phyloP scores from a whole-genome alignment of 441 rosid genomes.

The Populus trichocarpa region DNA sequence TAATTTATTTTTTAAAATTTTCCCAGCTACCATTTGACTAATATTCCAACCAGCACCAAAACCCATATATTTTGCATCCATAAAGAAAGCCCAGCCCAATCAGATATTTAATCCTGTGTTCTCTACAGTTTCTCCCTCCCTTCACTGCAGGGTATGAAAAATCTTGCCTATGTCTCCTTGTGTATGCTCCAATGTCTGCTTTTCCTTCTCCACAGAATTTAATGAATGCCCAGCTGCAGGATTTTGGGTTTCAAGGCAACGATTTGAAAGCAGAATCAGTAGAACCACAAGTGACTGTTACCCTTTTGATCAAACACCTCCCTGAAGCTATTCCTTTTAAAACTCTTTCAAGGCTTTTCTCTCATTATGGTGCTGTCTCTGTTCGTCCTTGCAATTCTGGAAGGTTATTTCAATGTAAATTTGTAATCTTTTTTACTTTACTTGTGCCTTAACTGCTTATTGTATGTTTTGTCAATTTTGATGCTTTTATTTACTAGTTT shows the following conservation, averaged over 20 bases:
- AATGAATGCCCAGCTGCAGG: neutral
- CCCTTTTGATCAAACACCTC: slow-evolving; percentile 72
- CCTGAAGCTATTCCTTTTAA: slow-evolving; percentile 83
- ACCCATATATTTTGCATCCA: neutral
- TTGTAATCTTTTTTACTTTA: neutral
- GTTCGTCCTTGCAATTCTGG: slow-evolving; percentile 77
- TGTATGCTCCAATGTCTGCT: neutral
- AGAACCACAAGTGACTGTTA: slow-evolving; percentile 19
- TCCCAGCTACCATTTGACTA: no score
- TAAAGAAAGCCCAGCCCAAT: neutral
- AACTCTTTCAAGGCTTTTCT: slow-evolving; percentile 63
- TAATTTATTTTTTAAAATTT: no score
- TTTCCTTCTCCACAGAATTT: slow-evolving; percentile 1
- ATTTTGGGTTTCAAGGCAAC: neutral
- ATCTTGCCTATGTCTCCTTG: neutral
- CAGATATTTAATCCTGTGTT: no score
- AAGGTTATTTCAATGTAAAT: slow-evolving; percentile 35
- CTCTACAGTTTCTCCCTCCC: neutral
- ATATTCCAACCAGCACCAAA: no score
- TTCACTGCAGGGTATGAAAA: neutral
- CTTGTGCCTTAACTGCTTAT: neutral
- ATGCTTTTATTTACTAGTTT: no score
- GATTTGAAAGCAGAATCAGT: slow-evolving; percentile 13
- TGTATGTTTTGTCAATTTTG: neutral
- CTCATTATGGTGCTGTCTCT: slow-evolving; percentile 76